Evolutionary conservation across 2,329 filamentous ascomycete species (phyloP), one percentile per base, ranked within the genome.

Genomic region (Alternaria arbusti): DNA sequence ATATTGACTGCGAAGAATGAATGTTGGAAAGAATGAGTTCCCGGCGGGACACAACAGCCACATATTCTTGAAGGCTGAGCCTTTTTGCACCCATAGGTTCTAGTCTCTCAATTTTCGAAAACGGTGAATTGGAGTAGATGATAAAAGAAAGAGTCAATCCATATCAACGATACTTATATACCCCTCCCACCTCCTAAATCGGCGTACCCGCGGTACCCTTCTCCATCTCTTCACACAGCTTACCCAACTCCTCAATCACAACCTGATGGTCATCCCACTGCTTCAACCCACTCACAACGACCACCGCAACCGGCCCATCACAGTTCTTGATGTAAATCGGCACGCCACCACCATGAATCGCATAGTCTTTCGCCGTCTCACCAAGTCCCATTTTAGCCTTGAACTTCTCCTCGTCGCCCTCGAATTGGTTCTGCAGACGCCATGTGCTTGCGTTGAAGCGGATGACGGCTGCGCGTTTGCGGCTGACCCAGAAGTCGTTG

Each of bases 251-350:
- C 76, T 94, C 90, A 1, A 91, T 85, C 75, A 94, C 89, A 51
- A 94, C 88, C 26, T 88, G 89, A 78, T 95, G 92, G 80, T 95
- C 92, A 81, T 94, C 87, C 74, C 91, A 85, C 82, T 94, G 91
- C 84, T 89, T 91, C 78, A 95, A 79, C 10, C 92, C 92, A 78
- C 89, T 92, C 3, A 95, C 91, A 13, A 94, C 88, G 5, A 92
- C 87, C 2, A 93, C 89, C 1, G 87, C 91, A 13, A 94, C 89
- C 5, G 92, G 80, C 0, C 90, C 90, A 80, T 94, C 91, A 1
- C 93, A 90, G 0, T 89, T 89, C 57, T 81, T 81, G 9, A 94
- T 91, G 6, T 86, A 84, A 22, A 95, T 85, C 0, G 92, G 92
- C 61, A 92, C 87, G 0, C 85, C 92, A 17, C 92, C 92, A 0